Base-by-base conservation (phyloP, 768 basidiomycete species). In the Lactarius trivialis region DNA sequence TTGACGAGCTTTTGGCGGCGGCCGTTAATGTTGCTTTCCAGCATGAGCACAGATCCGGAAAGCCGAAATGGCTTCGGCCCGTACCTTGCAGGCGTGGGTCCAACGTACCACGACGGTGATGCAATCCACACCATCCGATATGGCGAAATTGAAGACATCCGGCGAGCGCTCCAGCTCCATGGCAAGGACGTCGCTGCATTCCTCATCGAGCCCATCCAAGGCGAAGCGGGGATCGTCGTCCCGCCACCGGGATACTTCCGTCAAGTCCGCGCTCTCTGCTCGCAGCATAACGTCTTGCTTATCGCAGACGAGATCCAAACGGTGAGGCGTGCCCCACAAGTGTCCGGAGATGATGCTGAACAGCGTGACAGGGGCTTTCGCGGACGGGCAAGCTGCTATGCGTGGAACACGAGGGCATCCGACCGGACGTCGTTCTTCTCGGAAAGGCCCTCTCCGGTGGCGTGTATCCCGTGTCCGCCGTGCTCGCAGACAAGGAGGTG, bases 281-380 rank as follows among this genome's bases (percentile, higher is more conserved):
- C 89, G 77, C 84, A 90, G 74, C 85, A 95, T 75, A 93, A 96
- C 54, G 93, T 93, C 0, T 79, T 99, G n/a, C 78, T 99, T 37
- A 98, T 99, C 70, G 95, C 93, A 68, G 97, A 99, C 68, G 97
- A 99, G 74, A 94, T 99, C 65, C 97, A 99, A 75, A 98, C 97
- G 45, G 91, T 91, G 60, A 58, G 61, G 12, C n/a, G 11, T 19
- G 17, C 6, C 2, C 59, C 78, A 15, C 32, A 5, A 45, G 33
- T 19, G 15, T 37, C 45, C 9, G 12, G 50, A 19, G 4, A 65
- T 58, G 60, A 50, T 48, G 57, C 58, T 36, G 49, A 60, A 51
- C 21, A 60, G 30, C 30, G 34, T 58, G 36, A 43, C 69, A 92
- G 85, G 96, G 96, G 45, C 78, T 99, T 32, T 89, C 90, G 66